Conservation (phyloP, 192 early-diverging fungal species). For the Entophlyctis luteolus region DNA sequence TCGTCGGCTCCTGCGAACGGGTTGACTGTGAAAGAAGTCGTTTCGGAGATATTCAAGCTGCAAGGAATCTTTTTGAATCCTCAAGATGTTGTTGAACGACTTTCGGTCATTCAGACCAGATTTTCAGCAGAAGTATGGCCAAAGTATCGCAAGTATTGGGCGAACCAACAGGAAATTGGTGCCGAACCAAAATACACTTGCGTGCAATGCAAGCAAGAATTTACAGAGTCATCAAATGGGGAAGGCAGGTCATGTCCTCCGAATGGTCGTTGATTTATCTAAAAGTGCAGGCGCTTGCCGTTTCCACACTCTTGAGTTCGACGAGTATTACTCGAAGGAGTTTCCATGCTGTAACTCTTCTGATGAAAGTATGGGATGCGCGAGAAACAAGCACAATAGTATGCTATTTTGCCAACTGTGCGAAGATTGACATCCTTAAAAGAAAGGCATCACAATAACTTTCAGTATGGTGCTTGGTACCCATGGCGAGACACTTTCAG, state of each 20-base stretch:
- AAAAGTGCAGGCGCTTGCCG: too few species aligned
- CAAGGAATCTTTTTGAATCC: conserved; percentile 24
- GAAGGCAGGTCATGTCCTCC: too few species aligned
- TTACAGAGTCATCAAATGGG: not conserved
- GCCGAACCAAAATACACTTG: conserved; percentile 8
- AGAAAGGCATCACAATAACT: conserved; percentile 27
- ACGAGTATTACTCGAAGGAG: not conserved
- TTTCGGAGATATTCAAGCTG: conserved; percentile 7
- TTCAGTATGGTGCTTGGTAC: not conserved
- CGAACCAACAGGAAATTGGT: not conserved
- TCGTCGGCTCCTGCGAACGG: not conserved
- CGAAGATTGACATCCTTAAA: too few species aligned
- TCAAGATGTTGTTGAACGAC: conserved; percentile 10
- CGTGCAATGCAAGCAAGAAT: conserved; percentile 11
- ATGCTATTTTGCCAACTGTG: too few species aligned
- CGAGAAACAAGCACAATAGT: not conserved
- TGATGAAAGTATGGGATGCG: not conserved
- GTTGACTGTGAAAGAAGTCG: not conserved
- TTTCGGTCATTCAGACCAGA: not conserved
- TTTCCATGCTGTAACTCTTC: not conserved
- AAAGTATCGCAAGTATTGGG: conserved; percentile 1
- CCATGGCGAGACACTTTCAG: conserved; percentile 2
- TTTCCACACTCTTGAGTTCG: conserved; percentile 3
- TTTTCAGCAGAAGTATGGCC: conserved; percentile 1
- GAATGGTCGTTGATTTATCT: too few species aligned